Percentiles rank a stretch among this genome's conserved stretches.
Conservation (phyloP, 2,329 filamentous ascomycete species). For the Diaporthe sp. region DNA sequence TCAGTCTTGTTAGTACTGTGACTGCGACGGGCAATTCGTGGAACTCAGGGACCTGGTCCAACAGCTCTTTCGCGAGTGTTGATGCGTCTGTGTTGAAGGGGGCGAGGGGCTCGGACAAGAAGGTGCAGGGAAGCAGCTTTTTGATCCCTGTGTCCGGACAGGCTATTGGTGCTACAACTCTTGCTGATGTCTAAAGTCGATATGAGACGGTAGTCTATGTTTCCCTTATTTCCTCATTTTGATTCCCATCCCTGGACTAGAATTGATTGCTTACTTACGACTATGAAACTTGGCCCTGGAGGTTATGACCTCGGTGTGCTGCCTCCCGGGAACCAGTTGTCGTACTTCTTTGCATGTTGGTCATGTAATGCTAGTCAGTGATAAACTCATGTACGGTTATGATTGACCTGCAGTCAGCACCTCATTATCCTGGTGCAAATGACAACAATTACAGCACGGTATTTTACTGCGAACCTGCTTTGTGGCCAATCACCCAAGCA, state of each 20-base stretch:
- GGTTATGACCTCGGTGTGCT: too few species aligned
- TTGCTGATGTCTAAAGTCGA: constrained; percentile 1
- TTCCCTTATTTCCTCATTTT: not conserved
- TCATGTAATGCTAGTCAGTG: too few species aligned
- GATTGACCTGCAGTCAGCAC: too few species aligned
- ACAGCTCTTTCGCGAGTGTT: constrained; percentile 10
- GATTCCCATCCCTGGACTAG: not conserved
- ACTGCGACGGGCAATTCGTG: constrained; percentile 13
- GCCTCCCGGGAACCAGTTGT: too few species aligned
- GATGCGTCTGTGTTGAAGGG: not conserved
- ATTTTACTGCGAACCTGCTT: too few species aligned
- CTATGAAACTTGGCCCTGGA: too few species aligned
- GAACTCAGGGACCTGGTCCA: constrained; percentile 13
- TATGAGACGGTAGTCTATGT: not conserved
- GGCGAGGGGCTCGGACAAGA: constrained; percentile 16
- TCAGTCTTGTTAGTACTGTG: constrained; percentile 2
- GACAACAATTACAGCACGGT: too few species aligned
- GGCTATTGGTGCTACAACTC: constrained; percentile 18
- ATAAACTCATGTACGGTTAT: too few species aligned
- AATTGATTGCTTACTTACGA: not conserved
- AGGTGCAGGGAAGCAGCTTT: constrained; percentile 8
- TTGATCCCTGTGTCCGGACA: not conserved
- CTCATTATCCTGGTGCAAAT: too few species aligned
- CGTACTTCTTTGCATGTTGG: too few species aligned
- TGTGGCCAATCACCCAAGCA: too few species aligned